Conservation (phyloP, 352 stramenopile species). For the Globisporangium emineosum region DNA sequence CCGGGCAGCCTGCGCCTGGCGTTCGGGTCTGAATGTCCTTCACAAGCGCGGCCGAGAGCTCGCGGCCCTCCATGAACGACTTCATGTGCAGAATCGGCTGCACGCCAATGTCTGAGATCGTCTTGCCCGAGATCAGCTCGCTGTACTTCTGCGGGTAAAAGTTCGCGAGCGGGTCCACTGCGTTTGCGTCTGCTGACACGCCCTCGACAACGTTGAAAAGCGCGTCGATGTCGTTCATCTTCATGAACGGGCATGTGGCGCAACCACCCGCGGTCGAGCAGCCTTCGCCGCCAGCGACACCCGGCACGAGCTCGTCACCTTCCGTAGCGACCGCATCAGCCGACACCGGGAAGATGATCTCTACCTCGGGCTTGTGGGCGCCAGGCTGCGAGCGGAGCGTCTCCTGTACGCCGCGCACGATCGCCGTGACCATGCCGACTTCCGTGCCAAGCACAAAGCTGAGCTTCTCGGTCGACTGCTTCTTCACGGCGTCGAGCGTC, state of each 20-base stretch:
- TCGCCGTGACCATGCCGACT: conserved; percentile 97
- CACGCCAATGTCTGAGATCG: conserved; percentile 91
- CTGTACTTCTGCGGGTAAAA: conserved; percentile 92
- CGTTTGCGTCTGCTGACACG: conserved; percentile 32
- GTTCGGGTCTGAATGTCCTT: conserved; percentile 75
- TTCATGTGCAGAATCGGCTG: conserved; percentile 98
- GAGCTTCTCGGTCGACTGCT: conserved; percentile 67
- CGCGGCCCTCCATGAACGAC: conserved; percentile 90
- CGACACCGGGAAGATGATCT: conserved; percentile 97
- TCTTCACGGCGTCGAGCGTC: conserved; percentile 81
- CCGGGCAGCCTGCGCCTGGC: conserved; percentile 52
- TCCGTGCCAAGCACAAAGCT: conserved; percentile 96
- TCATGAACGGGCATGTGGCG: conserved; percentile 98
- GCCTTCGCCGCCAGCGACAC: conserved; percentile 91
- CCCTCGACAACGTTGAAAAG: conserved; percentile 89
- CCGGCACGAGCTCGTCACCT: conserved; percentile 82
- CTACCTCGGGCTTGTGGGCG: conserved; percentile 76
- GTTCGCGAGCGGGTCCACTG: conserved; percentile 69
- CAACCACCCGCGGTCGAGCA: conserved; percentile 96
- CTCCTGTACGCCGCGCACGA: conserved; percentile 92
- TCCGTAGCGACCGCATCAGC: conserved; percentile 89
- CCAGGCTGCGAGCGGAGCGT: conserved; percentile 45
- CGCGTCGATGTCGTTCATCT: conserved; percentile 98
- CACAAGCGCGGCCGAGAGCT: conserved; percentile 84
- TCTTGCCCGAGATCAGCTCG: conserved; percentile 86